phyloP scores from a whole-genome alignment of 306 rosid species.

The Betula pendula region DNA sequence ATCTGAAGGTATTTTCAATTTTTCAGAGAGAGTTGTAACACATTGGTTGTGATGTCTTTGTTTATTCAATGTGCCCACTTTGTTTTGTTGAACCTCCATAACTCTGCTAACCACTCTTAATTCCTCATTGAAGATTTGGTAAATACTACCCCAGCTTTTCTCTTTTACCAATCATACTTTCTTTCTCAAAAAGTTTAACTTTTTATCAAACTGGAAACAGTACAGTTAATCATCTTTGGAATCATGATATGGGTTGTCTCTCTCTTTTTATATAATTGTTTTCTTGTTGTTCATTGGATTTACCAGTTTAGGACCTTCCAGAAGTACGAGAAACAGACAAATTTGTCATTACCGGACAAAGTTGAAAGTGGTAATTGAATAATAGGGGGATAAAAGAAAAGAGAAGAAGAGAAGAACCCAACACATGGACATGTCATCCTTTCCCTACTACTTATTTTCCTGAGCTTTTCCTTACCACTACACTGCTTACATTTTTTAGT shows the following conservation, averaged over 20 bases:
- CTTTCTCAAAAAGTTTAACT: slow-evolving; percentile 19
- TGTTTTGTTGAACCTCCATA: slow-evolving; percentile 19
- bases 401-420: slow-evolving; percentile 19
- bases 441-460: slow-evolving; percentile 17
- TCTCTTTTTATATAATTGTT: slow-evolving; percentile 16
- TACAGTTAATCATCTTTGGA: slow-evolving; percentile 29
- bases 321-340: slow-evolving; percentile 56
- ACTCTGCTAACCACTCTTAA: slow-evolving; percentile 26
- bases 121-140: slow-evolving; percentile 19
- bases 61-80: slow-evolving; percentile 16
- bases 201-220: slow-evolving; percentile 34
- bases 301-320: slow-evolving; percentile 52
- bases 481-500: slow-evolving; percentile 30
- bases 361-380: slow-evolving; percentile 36
- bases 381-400: slow-evolving; percentile 9
- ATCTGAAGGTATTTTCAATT: slow-evolving; percentile 20
- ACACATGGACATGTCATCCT: slow-evolving; percentile 34
- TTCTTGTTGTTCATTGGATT: slow-evolving; percentile 44
- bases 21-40: background rate
- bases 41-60: slow-evolving; percentile 13
- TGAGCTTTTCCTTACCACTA: slow-evolving; percentile 13
- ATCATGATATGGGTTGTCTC: slow-evolving; percentile 26
- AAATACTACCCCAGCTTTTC: slow-evolving; percentile 3
- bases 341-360: slow-evolving; percentile 34
- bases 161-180: slow-evolving; percentile 16